Evolutionary conservation across 352 stramenopile genomes (phyloP).

Genomic region (Phytophthora ramorum): DNA sequence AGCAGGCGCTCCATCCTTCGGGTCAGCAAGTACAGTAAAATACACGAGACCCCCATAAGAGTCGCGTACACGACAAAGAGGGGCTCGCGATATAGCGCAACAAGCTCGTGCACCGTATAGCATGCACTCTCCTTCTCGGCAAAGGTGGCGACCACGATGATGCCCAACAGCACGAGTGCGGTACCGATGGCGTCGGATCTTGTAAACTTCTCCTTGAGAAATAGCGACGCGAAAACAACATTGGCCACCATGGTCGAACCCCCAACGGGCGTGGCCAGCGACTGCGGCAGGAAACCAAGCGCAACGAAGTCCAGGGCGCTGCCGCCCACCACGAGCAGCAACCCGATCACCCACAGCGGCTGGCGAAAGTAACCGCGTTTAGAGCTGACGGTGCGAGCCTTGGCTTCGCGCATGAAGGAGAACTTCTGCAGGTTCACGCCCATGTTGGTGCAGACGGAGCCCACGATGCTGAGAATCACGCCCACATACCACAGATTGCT

Average conservation of each 20-base stretch:
- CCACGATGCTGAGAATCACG: conserved; percentile 78
- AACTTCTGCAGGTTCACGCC: conserved; percentile 91
- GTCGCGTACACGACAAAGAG: conserved; percentile 75
- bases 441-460: conserved; percentile 82
- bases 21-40: conserved; percentile 42
- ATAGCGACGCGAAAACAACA: conserved; percentile 80
- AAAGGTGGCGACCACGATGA: conserved; percentile 83
- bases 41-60: conserved; percentile 50
- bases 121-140: conserved; percentile 76
- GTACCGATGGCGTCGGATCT: conserved; percentile 74
- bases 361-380: conserved; percentile 84
- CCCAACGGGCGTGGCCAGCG: conserved; percentile 78
- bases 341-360: conserved; percentile 81
- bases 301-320: conserved; percentile 80
- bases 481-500: conserved; percentile 72
- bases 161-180: conserved; percentile 67
- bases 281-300: conserved; percentile 83
- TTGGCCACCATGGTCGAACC: conserved; percentile 88
- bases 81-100: conserved; percentile 66
- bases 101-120: conserved; percentile 81
- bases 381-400: conserved; percentile 48
- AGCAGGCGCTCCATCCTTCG: conserved; percentile 58
- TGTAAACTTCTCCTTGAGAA: conserved; percentile 80
- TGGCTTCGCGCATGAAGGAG: conserved; percentile 87
- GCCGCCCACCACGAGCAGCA: conserved; percentile 74